A percentile compares a stretch with the other conserved stretches of the same genome.
phyloP scores from a whole-genome alignment of 1,284 basidiomycete genomes.

The Neolentinus lepideus region DNA sequence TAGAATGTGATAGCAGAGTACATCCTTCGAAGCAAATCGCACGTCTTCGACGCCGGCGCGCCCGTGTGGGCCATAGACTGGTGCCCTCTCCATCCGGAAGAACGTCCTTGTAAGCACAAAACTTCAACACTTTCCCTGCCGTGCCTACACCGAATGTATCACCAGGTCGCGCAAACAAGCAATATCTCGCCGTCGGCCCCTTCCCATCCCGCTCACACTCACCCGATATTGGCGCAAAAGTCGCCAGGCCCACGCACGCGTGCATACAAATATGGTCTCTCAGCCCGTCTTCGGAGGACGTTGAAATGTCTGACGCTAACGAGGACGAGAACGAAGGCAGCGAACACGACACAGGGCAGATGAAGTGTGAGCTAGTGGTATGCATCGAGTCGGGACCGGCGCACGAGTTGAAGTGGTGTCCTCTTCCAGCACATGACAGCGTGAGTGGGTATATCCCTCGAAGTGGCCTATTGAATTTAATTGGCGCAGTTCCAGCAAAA shows the following conservation, averaged over 20 bases:
- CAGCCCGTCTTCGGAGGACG: conserved; percentile 11
- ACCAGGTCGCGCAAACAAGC: conserved; percentile 46
- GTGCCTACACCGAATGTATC: not conserved
- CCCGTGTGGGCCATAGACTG: conserved; percentile 86
- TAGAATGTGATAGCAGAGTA: conserved; percentile 21
- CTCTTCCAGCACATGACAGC: conserved; percentile 70
- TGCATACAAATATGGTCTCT: conserved; percentile 70
- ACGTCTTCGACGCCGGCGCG: conserved; percentile 77
- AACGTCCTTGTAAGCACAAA: conserved; percentile 42
- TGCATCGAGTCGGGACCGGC: conserved; percentile 73
- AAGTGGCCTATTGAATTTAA: not conserved
- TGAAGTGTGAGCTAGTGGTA: conserved; percentile 69
- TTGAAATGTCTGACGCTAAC: not conserved
- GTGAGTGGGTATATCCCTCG: not conserved
- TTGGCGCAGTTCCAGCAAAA: not conserved
- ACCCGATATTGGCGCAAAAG: conserved; percentile 51
- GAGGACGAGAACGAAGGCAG: conserved; percentile 11
- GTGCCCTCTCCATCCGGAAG: conserved; percentile 71
- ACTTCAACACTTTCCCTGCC: not conserved
- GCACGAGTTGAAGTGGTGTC: conserved; percentile 84
- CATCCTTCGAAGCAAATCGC: conserved; percentile 42
- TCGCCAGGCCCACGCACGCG: conserved; percentile 40
- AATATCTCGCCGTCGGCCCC: conserved; percentile 82
- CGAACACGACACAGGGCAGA: conserved; percentile 26
- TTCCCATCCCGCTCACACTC: conserved; percentile 55